Conservation (phyloP, 148 eudicot genomes). For the Cornus suecica region DNA sequence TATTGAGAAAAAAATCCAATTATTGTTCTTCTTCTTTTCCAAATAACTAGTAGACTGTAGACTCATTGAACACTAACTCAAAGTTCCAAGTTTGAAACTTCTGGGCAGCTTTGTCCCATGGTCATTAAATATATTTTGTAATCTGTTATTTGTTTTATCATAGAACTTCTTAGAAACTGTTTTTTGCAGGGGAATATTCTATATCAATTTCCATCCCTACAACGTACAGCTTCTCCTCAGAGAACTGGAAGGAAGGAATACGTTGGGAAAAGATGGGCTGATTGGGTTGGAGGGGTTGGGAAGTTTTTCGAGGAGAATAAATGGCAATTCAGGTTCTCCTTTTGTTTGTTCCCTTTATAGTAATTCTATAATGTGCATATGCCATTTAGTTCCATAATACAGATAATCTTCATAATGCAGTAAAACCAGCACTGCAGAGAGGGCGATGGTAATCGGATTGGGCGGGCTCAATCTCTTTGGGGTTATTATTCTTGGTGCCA, state of each 20-base stretch:
- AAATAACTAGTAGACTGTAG: background rate
- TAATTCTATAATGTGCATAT: background rate
- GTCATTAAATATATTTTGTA: background rate
- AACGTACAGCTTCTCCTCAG: slow-evolving; percentile 82
- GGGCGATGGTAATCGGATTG: slow-evolving; percentile 86
- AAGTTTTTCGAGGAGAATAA: slow-evolving; percentile 71
- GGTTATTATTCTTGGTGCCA: slow-evolving; percentile 70
- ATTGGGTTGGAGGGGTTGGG: slow-evolving; percentile 60
- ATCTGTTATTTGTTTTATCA: background rate
- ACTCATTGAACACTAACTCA: background rate
- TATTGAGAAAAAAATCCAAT: background rate
- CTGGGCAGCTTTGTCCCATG: background rate
- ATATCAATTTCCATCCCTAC: slow-evolving; percentile 87
- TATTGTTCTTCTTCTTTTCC: background rate
- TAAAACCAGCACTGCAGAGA: slow-evolving; percentile 68
- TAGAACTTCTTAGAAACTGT: background rate
- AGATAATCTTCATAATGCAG: slow-evolving; percentile 42
- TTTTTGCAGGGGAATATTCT: slow-evolving; percentile 81
- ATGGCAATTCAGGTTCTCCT: slow-evolving; percentile 76
- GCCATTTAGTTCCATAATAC: slow-evolving; percentile 1
- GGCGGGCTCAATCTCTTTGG: slow-evolving; percentile 92
- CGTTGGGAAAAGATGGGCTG: slow-evolving; percentile 70
- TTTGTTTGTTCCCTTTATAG: background rate
- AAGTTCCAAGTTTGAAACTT: background rate
- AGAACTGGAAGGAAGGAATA: slow-evolving; percentile 71